Evolutionary conservation across 257 asterid species (phyloP), one percentile per base, ranked within the genome.

Genomic region (Penstemon eatonii): DNA sequence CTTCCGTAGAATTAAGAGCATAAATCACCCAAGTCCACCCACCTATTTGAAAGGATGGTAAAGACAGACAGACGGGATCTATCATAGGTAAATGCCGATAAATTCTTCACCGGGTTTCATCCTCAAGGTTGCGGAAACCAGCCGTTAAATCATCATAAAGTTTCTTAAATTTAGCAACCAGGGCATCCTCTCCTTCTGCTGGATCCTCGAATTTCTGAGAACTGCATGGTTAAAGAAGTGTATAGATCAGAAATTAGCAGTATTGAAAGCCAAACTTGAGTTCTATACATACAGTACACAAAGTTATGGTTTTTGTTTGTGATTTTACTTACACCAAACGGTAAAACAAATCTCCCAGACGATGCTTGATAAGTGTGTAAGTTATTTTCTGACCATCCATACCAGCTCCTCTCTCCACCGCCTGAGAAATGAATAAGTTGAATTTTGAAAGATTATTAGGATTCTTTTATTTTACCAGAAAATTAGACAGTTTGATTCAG

Each of bases 161-260:
- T 83, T 93, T 93, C 85, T 88, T 76, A 65, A 93, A 93, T 65
- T 93, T 93, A 0, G 74, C 89, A 55, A 90, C 81, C 70, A 93
- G 77, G 55, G 62, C 81, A 0, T 83, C 96, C 81, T 93, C 99
- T 37, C 99, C 99, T 83, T 93, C 99, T 5, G 96, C 99, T 36
- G 99, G 99, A 52, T 93, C 99, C 87, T 93, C 99, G 11, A 93
- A 93, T 80, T 93, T 93, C 78, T 93, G 99, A 10, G 97, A 93
- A 80, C 99, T 93, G 92, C 76, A 71, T 47, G 33, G 10, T 62
- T 62, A 8, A 5, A 13, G 51, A 49, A 43, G 64, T 37, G 9
- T 54, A 45, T 44, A 70, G 37, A 69, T 63, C 65, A 65, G 51
- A 50, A 36, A 25, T 37, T 9, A 53, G 56, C 13, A 51, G n/a